Conservation (phyloP, 2,329 filamentous ascomycete species). For the Chaetothyriales sp. region DNA sequence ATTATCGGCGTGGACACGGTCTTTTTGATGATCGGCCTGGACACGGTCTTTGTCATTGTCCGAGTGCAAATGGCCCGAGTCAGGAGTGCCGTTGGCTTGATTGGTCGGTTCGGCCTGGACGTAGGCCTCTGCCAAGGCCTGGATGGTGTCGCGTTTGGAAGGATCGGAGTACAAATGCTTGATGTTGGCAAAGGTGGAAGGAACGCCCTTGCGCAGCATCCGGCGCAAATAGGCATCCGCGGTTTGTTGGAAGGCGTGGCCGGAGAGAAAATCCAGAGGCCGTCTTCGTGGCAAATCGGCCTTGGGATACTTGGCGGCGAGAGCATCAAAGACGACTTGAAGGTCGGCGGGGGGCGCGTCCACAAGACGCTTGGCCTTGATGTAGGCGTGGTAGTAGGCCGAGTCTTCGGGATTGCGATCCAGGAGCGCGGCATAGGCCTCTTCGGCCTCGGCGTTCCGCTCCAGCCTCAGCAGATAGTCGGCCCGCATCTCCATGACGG, state of each 20-base stretch:
- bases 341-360: conserved; percentile 48
- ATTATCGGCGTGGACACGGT: too few relatives aligned
- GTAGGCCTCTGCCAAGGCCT: conserved; percentile 66
- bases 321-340: conserved; percentile 67
- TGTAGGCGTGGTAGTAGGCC: conserved; percentile 68
- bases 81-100: conserved; percentile 37
- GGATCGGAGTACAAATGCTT: conserved; percentile 78
- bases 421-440: conserved; percentile 66
- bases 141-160: conserved; percentile 64
- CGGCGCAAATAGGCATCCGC: conserved; percentile 66
- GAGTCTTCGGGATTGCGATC: conserved; percentile 81
- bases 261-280: conserved; percentile 76
- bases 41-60: too few relatives aligned
- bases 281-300: conserved; percentile 75
- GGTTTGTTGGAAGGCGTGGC: conserved; percentile 64
- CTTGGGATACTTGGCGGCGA: conserved; percentile 65
- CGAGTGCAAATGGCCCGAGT: too few relatives aligned
- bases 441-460: conserved; percentile 64
- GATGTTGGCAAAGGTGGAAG: conserved; percentile 91
- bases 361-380: conserved; percentile 52
- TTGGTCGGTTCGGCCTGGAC: conserved; percentile 42
- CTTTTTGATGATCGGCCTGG: too few relatives aligned
- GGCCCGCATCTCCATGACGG: conserved; percentile 72
- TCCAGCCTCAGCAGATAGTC: conserved; percentile 69
- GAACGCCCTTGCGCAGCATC: conserved; percentile 84